phyloP scores from a whole-genome alignment of 2,329 filamentous ascomycete species.

The Diaporthe australafricana region DNA sequence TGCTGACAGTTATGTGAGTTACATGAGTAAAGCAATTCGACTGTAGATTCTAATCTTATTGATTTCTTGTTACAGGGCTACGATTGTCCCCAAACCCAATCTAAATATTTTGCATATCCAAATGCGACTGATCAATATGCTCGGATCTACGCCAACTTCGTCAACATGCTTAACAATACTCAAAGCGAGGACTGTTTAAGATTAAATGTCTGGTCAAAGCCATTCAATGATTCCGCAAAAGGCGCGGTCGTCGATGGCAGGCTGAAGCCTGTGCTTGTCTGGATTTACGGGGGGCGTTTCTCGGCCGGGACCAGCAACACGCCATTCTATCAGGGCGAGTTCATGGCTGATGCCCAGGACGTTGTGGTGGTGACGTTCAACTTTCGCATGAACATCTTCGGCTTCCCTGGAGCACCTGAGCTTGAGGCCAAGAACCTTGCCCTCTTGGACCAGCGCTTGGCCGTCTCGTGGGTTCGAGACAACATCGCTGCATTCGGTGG shows the following conservation, averaged over 20 bases:
- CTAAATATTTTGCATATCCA: constrained; percentile 10
- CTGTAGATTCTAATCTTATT: not conserved
- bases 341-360: constrained; percentile 23
- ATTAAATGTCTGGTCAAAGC: constrained; percentile 53
- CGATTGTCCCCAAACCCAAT: constrained; percentile 17
- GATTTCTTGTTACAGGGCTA: not conserved
- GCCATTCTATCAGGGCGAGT: constrained; percentile 27
- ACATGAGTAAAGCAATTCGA: not conserved
- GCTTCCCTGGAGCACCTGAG: constrained; percentile 29
- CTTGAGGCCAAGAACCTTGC: constrained; percentile 28
- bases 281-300: constrained; percentile 57
- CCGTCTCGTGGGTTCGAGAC: constrained; percentile 26
- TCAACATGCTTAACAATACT: constrained; percentile 22
- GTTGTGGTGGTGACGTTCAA: constrained; percentile 32
- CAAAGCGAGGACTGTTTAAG: constrained; percentile 51
- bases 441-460: constrained; percentile 31
- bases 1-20: not conserved
- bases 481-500: constrained; percentile 25
- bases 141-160: constrained; percentile 13
- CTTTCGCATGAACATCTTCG: constrained; percentile 30
- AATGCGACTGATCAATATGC: constrained; percentile 23
- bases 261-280: constrained; percentile 55
- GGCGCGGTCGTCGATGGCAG: not conserved
- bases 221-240: constrained; percentile 44
- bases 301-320: constrained; percentile 44